Percentiles rank a stretch among this genome's conserved stretches.
Conservation (phyloP, 2,329 filamentous ascomycete species). For the Helicocarpus griseus region DNA sequence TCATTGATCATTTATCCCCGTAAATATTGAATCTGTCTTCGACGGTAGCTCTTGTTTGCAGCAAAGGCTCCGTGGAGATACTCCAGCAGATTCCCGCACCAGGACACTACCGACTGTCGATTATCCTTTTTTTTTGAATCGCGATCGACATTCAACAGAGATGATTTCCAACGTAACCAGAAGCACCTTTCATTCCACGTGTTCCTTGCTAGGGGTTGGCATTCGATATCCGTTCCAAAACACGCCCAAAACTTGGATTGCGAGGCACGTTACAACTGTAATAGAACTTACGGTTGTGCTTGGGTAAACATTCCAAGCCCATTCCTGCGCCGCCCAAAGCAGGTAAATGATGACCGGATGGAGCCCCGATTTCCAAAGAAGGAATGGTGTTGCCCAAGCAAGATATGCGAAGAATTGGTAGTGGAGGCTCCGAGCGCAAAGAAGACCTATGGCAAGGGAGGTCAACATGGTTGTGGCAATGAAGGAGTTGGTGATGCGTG, state of each 20-base stretch:
- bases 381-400: slow-evolving; percentile 77
- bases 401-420: slow-evolving; percentile 95
- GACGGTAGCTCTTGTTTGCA: too few relatives aligned
- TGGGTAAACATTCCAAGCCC: slow-evolving; percentile 92
- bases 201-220: slow-evolving; percentile 5
- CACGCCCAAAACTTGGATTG: slow-evolving; percentile 53
- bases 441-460: slow-evolving; percentile 66
- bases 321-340: slow-evolving; percentile 73
- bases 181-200: neutral
- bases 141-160: neutral
- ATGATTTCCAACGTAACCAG: neutral
- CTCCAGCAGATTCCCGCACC: too few relatives aligned
- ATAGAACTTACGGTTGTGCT: slow-evolving; percentile 58
- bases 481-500: slow-evolving; percentile 58
- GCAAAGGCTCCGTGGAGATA: too few relatives aligned
- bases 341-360: slow-evolving; percentile 57
- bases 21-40: neutral
- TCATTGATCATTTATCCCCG: neutral
- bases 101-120: too few relatives aligned
- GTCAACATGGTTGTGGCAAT: slow-evolving; percentile 67
- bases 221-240: slow-evolving; percentile 39
- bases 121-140: neutral
- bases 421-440: slow-evolving; percentile 81
- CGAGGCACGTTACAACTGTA: slow-evolving; percentile 61
- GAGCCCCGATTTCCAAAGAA: slow-evolving; percentile 69